Conservation (phyloP, 176 grass and related monocot species). For the Themeda triandra region DNA sequence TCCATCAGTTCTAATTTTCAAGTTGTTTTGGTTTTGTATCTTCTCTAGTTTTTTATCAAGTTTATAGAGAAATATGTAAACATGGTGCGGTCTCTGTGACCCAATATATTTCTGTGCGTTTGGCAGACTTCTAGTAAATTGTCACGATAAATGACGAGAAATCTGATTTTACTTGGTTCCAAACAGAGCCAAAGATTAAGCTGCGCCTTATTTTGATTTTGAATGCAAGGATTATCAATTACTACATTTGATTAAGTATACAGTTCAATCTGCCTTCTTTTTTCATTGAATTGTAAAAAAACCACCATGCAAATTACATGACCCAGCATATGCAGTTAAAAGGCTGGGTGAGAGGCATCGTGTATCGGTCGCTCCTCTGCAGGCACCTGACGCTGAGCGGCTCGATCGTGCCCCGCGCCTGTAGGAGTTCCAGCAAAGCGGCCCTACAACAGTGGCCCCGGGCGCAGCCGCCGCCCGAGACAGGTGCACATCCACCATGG, state of each 20-base stretch:
- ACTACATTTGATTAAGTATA: too few relatives aligned
- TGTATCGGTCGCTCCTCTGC: slow-evolving; percentile 39
- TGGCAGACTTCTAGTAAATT: too few relatives aligned
- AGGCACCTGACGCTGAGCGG: slow-evolving; percentile 42
- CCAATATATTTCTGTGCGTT: too few relatives aligned
- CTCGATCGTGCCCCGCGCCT: slow-evolving; percentile 28
- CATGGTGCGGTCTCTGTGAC: too few relatives aligned
- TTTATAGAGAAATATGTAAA: not conserved
- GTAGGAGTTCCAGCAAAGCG: slow-evolving; percentile 67
- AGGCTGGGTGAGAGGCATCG: slow-evolving; percentile 41
- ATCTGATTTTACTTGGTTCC: too few relatives aligned
- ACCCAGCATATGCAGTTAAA: slow-evolving; percentile 58
- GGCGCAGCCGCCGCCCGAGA: slow-evolving; percentile 24
- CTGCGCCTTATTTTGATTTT: too few relatives aligned
- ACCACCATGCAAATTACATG: not conserved
- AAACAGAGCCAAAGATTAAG: too few relatives aligned
- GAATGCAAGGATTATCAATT: too few relatives aligned
- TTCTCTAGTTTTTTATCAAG: not conserved
- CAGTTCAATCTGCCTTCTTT: not conserved
- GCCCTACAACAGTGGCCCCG: not conserved
- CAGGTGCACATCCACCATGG: slow-evolving; percentile 43
- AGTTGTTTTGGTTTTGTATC: not conserved
- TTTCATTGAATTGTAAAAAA: not conserved
- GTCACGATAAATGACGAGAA: too few relatives aligned
- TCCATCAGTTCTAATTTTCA: not conserved